Evolutionary conservation across 176 grass and related monocot genomes (phyloP), one percentile per base, ranked within the genome.

Genomic region (Paspalum vaginatum): DNA sequence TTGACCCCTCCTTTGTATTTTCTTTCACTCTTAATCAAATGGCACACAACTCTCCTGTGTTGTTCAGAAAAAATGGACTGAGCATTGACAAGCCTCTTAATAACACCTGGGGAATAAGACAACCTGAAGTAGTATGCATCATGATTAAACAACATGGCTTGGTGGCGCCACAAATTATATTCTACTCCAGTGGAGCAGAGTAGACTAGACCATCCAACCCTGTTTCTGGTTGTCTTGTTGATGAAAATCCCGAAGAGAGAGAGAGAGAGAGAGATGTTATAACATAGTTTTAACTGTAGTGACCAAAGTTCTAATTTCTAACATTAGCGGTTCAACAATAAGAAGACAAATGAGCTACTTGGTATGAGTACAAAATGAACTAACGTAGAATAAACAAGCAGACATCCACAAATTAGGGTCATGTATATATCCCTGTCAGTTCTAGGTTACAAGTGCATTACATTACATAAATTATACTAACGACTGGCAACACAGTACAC

Each of bases 281-380:
- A 60, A 49, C 49, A 39, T 20, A 75, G 70, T 70, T 75, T 52
- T 40, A 60, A 43, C n/a, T 78, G 37, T 52, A 69, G n/a, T 38
- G 7, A 64, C 42, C 62, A 48, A 81, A 26, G 12, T 25, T 73
- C 58, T 61, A 61, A 61, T 16, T 46, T 11, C 44, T 59, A 6
- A 26, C 24, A 81, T 45, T 72, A 61, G 42, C 11, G 12, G 25
- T 49, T 77, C 59, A 49, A 76, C 40, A 59, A 76, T 15, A 71
- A 61, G 15, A 58, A 56, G 51, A 25, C 5, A 25, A 8, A 60
- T 77, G 26, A 24, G 14, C 51, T 13, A 25, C 25, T 8, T 12
- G 7, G 9, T 26, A 9, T 15, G 25, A 21, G 55, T 75, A 5
- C 57, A 55, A 82, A 66, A 27, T 67, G 54, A 38, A 45, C 25